Evolutionary conservation across 306 rosid species (phyloP), one percentile per base, ranked within the genome.

Genomic region (Cercis canadensis): DNA sequence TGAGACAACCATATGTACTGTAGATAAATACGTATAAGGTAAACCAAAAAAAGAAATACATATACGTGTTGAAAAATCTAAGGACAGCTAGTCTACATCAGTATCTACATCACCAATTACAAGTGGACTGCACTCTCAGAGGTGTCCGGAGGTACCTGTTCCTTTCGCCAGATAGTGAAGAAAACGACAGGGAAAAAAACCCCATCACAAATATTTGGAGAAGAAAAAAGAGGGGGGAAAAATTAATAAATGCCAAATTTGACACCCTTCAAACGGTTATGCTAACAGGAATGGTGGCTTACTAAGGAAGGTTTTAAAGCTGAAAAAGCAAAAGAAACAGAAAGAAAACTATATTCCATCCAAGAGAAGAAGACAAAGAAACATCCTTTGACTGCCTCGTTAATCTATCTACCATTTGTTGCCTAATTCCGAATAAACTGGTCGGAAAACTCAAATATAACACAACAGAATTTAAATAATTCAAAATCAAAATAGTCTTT

Each of bases 301-400:
- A 32, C 37, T 62, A 72, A 54, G 74, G 70, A 65, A 62, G 39
- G 67, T 41, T 76, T 80, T 65, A 80, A 70, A 79, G 83, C 84
- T 84, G 83, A 74, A 77, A 87, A 74, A 75, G 86, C 69, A 74
- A 72, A 77, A 75, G 82, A 78, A 77, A 72, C 65, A 61, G 45
- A 78, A 75, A 72, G 78, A 73, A 80, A 71, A 44, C 62, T 69
- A 62, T 51, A 46, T 77, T 85, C 70, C 81, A 57, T 43, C 77
- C 75, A 9, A 73, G 6, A 5, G 43, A 37, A 8, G 43, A 37
- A 5, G 6, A 37, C 77, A 79, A 78, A 81, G 77, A 62, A 80
- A 41, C 85, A 84, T 24, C 76, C 84, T 74, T 85, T 84, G 86
- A 81, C 87, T 75, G 80, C 81, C 83, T 87, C 82, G 76, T 82